Conservation (phyloP, 805 yeast genomes). For the Lachancea kluyveri region DNA sequence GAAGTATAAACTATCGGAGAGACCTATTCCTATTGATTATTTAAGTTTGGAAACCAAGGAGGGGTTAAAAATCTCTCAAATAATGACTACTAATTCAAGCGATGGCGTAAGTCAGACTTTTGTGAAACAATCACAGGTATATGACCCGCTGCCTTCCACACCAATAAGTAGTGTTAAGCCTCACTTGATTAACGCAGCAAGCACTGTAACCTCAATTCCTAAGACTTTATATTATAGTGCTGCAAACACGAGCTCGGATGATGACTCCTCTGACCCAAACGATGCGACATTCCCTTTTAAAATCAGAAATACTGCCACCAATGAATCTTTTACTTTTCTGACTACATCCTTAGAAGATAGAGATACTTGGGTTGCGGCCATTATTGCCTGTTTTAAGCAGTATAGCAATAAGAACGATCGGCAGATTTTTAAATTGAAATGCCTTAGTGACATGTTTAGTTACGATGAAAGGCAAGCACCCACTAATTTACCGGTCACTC, state of each 20-base stretch:
- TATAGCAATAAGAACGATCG: slow-evolving; percentile 33
- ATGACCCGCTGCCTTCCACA: slow-evolving; percentile 6
- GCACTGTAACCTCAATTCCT: slow-evolving; percentile 11
- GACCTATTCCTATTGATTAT: slow-evolving; percentile 57
- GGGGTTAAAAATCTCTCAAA: slow-evolving; percentile 2
- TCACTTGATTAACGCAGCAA: slow-evolving; percentile 17
- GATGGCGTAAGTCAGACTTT: neutral
- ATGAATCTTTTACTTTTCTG: slow-evolving; percentile 45
- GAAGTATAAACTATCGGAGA: slow-evolving; percentile 41
- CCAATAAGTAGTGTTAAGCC: slow-evolving; percentile 21
- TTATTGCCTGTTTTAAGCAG: slow-evolving; percentile 43
- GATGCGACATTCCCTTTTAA: slow-evolving; percentile 35
- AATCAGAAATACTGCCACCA: slow-evolving; percentile 52
- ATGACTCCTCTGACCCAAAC: slow-evolving; percentile 3
- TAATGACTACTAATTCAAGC: neutral
- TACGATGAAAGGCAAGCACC: slow-evolving; percentile 52
- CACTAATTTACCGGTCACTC: slow-evolving; percentile 45
- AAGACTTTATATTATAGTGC: slow-evolving; percentile 2
- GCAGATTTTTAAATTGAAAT: slow-evolving; percentile 49
- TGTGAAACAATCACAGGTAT: neutral
- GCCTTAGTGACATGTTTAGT: slow-evolving; percentile 57
- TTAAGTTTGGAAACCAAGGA: slow-evolving; percentile 46
- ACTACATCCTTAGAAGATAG: slow-evolving; percentile 45
- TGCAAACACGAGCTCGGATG: slow-evolving; percentile 2
- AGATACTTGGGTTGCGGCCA: slow-evolving; percentile 49